Evolutionary conservation across 1,139 yeast genomes (phyloP), one percentile per base, ranked within the genome.

Genomic region (Suhomyces bribrorum): DNA sequence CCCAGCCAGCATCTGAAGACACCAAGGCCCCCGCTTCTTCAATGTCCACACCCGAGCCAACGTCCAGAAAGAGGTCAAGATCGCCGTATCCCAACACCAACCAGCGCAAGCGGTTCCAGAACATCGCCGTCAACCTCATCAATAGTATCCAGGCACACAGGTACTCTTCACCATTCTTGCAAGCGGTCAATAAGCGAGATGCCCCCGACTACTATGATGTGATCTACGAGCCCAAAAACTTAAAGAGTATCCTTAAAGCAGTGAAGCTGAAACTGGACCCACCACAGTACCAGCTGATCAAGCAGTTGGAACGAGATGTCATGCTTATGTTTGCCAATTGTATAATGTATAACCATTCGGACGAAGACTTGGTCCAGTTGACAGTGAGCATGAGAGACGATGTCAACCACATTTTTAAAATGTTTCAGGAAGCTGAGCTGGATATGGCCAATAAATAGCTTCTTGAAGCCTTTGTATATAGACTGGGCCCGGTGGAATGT

Each of bases 311-410:
- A 51, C 67, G 85, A 40, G 87, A 83, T 45, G 66, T 86, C 28
- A 75, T 82, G 68, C 65, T 82, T 38, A 85, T 86, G 94, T 84
- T 83, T 64, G 86, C 92, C 36, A 86, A 86, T 58, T 86, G 92
- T 25, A 75, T 85, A 12, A 86, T 86, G 94, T 86, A 82, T 60
- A 86, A 86, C 57, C 77, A 78, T 44, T 74, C 79, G 47, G 81
- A 77, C 47, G 77, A 81, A 26, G 87, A 82, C 42, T 72, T 83
- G 51, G 78, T 77, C 18, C 62, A 64, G 29, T 75, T 86, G 69
- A 78, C 89, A 1, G 66, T 75, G 44, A 86, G 80, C 46, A 85
- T 86, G 92, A 76, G 74, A 59, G 62, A 68, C 29, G 86, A 80
- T 34, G 75, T 79, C 7, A 68, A 69, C 20, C 69, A 66, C 18